Conservation (phyloP, 805 yeast genomes). For the Isabelozyma gotoi region DNA sequence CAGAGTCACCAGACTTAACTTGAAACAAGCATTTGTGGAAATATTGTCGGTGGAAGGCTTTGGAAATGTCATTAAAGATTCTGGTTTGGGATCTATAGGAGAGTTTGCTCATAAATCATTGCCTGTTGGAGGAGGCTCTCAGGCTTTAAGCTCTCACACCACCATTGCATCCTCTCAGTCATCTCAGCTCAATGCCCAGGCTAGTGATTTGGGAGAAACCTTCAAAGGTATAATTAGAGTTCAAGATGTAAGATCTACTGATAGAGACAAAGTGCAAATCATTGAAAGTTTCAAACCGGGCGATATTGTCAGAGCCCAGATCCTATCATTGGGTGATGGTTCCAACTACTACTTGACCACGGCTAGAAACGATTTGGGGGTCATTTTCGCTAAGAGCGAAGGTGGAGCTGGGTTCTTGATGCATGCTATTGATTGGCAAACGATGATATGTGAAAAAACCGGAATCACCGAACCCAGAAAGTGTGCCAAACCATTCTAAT, state of each 20-base stretch:
- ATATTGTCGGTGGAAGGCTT: conserved; percentile 64
- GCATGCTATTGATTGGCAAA: conserved; percentile 95
- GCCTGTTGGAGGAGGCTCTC: conserved; percentile 57
- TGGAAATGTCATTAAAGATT: conserved; percentile 56
- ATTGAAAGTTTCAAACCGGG: conserved; percentile 85
- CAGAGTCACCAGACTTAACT: conserved; percentile 63
- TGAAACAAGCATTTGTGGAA: conserved; percentile 75
- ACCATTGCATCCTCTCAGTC: conserved; percentile 44
- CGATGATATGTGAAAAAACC: conserved; percentile 77
- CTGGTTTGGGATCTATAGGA: conserved; percentile 64
- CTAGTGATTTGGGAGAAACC: conserved; percentile 80
- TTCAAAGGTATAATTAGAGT: conserved; percentile 83
- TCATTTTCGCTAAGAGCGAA: conserved; percentile 77
- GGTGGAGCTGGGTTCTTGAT: conserved; percentile 70
- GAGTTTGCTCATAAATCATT: conserved; percentile 36
- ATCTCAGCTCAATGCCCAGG: conserved; percentile 30
- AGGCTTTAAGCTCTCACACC: conserved; percentile 30
- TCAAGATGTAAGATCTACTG: conserved; percentile 89
- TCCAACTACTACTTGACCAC: conserved; percentile 86
- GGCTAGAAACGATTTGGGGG: conserved; percentile 90
- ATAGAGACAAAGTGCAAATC: conserved; percentile 81
- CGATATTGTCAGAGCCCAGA: conserved; percentile 82
- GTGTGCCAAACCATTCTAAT: conserved; percentile 83
- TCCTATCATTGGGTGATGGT: conserved; percentile 92
- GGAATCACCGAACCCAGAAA: conserved; percentile 80